phyloP scores from a whole-genome alignment of 345 rosid genomes.

The Lenwebbia sp. region DNA sequence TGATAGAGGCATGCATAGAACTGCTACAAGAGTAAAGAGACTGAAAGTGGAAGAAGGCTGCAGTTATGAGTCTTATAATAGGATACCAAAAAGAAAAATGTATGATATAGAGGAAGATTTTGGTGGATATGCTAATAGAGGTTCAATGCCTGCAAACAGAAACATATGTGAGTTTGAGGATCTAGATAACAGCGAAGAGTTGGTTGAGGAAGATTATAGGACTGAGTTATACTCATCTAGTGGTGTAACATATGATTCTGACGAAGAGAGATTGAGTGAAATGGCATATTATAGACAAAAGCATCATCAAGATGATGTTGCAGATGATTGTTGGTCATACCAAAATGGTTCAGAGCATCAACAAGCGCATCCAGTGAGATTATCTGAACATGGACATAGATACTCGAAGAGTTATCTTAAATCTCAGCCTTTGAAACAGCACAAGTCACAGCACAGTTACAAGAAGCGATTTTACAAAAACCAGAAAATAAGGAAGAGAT shows the following conservation, averaged over 20 bases:
- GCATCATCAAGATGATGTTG: constrained; percentile 11
- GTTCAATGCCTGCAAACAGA: constrained; percentile 19
- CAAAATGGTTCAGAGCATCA: constrained; percentile 21
- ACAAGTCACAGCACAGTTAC: constrained; percentile 11
- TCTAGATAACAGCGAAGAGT: constrained; percentile 21
- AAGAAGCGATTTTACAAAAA: constrained; percentile 23
- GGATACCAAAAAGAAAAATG: neutral
- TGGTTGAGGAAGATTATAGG: constrained; percentile 22
- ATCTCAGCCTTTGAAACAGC: constrained; percentile 14
- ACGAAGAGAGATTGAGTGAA: constrained; percentile 20
- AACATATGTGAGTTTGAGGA: constrained; percentile 18
- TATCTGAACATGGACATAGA: constrained; percentile 21
- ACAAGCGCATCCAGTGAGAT: constrained; percentile 17
- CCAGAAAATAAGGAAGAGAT: constrained; percentile 32
- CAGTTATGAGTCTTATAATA: neutral
- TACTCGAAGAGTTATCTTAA: constrained; percentile 16
- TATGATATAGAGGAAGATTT: constrained; percentile 18
- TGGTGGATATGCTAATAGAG: constrained; percentile 11
- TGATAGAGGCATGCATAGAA: constrained; percentile 14
- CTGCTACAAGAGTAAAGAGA: constrained; percentile 21
- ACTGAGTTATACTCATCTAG: constrained; percentile 3
- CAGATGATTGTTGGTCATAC: constrained; percentile 18
- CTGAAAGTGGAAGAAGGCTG: neutral
- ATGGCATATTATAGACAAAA: constrained; percentile 19
- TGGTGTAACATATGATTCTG: constrained; percentile 12